Evolutionary conservation across 2,329 filamentous ascomycete genomes (phyloP).

Genomic region (Geosmithia morbida): DNA sequence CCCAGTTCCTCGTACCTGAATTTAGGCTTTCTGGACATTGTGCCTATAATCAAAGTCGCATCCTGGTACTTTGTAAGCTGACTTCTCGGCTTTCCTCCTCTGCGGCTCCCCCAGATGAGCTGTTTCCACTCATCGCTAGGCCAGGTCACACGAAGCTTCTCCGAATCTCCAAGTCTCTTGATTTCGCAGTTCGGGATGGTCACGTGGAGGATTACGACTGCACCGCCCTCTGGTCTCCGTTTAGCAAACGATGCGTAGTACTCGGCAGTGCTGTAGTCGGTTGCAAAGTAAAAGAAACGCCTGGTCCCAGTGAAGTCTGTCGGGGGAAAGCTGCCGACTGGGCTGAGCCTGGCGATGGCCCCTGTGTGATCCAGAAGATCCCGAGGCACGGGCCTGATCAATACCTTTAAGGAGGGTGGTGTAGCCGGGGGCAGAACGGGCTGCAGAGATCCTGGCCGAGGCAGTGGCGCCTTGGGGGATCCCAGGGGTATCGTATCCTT

Average conservation of each 20-base stretch:
- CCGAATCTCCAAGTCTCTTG: background rate
- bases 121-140: slow-evolving; percentile 6
- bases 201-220: slow-evolving; percentile 5
- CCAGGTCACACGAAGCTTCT: slow-evolving; percentile 3
- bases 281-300: slow-evolving; percentile 4
- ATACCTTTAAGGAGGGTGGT: slow-evolving; percentile 3
- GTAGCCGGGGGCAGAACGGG: background rate
- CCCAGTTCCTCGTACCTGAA: background rate
- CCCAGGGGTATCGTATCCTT: background rate
- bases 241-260: slow-evolving; percentile 7
- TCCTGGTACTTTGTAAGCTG: slow-evolving; percentile 3
- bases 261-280: slow-evolving; percentile 4
- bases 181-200: slow-evolving; percentile 4
- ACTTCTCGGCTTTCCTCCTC: background rate
- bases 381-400: slow-evolving; percentile 3
- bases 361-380: slow-evolving; percentile 3
- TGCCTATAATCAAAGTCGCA: slow-evolving; percentile 5
- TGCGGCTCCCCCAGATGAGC: slow-evolving; percentile 4
- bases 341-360: background rate
- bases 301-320: slow-evolving; percentile 3
- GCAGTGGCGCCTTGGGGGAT: background rate
- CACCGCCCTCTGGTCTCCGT: slow-evolving; percentile 3
- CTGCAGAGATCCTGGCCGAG: background rate
- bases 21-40: slow-evolving; percentile 3
- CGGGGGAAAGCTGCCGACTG: slow-evolving; percentile 1